Percentiles rank a stretch among this genome's conserved stretches.
Evolutionary conservation across 2,329 filamentous ascomycete genomes (phyloP).

Genomic region (Mollisiaceae sp.): DNA sequence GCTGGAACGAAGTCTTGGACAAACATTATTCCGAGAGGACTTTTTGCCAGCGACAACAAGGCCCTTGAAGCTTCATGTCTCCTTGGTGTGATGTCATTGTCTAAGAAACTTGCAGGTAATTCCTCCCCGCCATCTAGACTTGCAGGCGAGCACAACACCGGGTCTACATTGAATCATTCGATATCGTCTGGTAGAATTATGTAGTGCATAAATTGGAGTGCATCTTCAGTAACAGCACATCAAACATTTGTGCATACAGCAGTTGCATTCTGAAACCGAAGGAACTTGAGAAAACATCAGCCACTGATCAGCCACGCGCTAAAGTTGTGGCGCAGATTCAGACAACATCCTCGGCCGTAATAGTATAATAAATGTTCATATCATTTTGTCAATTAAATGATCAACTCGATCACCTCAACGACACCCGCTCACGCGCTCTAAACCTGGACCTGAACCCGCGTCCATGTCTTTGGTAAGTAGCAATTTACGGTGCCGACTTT

Average conservation of each 20-base stretch:
- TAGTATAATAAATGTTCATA: neutral
- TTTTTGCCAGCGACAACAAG: too few species aligned
- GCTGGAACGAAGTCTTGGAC: too few species aligned
- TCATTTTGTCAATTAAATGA: neutral
- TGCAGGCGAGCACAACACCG: too few species aligned
- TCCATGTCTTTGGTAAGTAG: constrained; percentile 8
- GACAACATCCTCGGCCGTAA: neutral
- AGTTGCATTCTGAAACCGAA: neutral
- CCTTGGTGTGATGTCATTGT: too few species aligned
- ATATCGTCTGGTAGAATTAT: neutral
- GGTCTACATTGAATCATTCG: neutral
- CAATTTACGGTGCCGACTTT: neutral
- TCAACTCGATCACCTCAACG: neutral
- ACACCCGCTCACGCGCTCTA: neutral
- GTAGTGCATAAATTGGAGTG: neutral
- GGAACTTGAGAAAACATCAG: neutral
- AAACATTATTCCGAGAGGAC: too few species aligned
- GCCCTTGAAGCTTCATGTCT: too few species aligned
- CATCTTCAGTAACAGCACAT: neutral
- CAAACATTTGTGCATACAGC: neutral
- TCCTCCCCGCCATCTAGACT: too few species aligned
- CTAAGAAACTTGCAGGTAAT: too few species aligned
- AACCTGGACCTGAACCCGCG: neutral
- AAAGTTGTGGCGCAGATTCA: neutral
- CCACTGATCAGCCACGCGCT: constrained; percentile 1